phyloP scores from a whole-genome alignment of 441 rosid species.

The Breynia disticha region DNA sequence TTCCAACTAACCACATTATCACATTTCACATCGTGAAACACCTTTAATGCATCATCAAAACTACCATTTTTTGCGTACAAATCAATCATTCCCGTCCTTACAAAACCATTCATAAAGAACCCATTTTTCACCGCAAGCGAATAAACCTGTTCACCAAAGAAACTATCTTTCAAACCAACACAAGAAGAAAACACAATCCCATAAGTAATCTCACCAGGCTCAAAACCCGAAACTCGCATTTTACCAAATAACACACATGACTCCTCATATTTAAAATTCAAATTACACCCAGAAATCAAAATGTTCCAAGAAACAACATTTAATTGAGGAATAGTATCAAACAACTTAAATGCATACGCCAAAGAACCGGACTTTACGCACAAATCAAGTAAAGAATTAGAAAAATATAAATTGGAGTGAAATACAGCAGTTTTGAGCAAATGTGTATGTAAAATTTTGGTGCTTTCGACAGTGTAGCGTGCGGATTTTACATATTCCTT shows the following conservation, averaged over 20 bases:
- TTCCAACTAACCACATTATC: constrained; percentile 63
- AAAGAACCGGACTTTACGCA: constrained; percentile 34
- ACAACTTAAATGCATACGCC: constrained; percentile 44
- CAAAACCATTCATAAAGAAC: constrained; percentile 34
- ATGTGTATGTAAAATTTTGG: constrained; percentile 41
- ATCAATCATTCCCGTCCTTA: constrained; percentile 53
- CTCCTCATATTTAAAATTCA: constrained; percentile 22
- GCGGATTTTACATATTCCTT: constrained; percentile 23
- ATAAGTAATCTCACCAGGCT: constrained; percentile 45
- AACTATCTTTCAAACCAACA: constrained; percentile 27
- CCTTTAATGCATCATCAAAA: constrained; percentile 49
- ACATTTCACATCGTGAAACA: constrained; percentile 40
- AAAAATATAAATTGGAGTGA: constrained; percentile 23
- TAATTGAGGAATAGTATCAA: constrained; percentile 49
- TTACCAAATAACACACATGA: constrained; percentile 35
- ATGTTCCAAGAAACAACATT: constrained; percentile 56
- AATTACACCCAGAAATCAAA: constrained; percentile 45
- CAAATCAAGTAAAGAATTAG: constrained; percentile 39
- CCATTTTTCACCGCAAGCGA: constrained; percentile 46
- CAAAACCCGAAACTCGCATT: constrained; percentile 41
- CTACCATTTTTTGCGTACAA: constrained; percentile 34
- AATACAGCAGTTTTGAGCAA: constrained; percentile 29
- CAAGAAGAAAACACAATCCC: constrained; percentile 60
- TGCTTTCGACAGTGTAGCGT: constrained; percentile 20
- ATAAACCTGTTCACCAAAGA: constrained; percentile 39